Percentiles rank a stretch among this genome's conserved stretches.
These are phyloP conservation scores for Straminergon stramineum DNA, from an alignment of 225 moss, liverwort and hornwort species.

Conservation along the genomic window DNA sequence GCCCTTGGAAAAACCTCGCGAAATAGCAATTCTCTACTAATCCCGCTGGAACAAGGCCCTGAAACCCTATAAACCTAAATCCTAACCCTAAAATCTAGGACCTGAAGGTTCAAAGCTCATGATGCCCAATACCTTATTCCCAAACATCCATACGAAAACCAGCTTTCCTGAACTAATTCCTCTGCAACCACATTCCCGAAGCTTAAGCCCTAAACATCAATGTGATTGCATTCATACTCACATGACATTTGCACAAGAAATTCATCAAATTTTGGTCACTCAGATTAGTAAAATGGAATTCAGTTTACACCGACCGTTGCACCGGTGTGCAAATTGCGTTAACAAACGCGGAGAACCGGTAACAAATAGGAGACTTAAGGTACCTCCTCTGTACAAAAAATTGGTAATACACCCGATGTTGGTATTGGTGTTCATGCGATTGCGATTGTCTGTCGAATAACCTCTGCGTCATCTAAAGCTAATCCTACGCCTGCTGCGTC, in stretches of 20 bases:
- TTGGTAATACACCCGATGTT: not conserved
- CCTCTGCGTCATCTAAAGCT: conserved; percentile 6
- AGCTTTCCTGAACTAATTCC: not conserved
- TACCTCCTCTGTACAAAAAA: conserved; percentile 25
- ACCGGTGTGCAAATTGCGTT: not conserved
- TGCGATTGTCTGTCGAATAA: not conserved
- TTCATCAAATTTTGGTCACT: not conserved
- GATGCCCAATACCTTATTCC: not conserved
- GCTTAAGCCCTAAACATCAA: not conserved
- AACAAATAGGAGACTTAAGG: not conserved
- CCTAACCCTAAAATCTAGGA: not conserved
- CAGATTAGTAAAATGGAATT: not conserved
- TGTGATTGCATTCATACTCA: not conserved
- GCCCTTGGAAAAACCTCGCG: not conserved
- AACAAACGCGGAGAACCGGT: not conserved
- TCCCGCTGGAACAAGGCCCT: not conserved
- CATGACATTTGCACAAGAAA: not conserved
- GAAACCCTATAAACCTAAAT: not conserved
- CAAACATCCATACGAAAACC: not conserved
- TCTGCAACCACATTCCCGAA: not conserved
- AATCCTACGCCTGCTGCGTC: conserved; percentile 4
- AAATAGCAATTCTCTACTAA: not conserved
- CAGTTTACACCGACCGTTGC: not conserved
- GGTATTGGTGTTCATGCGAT: not conserved
- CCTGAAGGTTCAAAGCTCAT: not conserved